Evolutionary conservation across 148 eudicot species (phyloP).

Genomic region (Diospyros kaki): DNA sequence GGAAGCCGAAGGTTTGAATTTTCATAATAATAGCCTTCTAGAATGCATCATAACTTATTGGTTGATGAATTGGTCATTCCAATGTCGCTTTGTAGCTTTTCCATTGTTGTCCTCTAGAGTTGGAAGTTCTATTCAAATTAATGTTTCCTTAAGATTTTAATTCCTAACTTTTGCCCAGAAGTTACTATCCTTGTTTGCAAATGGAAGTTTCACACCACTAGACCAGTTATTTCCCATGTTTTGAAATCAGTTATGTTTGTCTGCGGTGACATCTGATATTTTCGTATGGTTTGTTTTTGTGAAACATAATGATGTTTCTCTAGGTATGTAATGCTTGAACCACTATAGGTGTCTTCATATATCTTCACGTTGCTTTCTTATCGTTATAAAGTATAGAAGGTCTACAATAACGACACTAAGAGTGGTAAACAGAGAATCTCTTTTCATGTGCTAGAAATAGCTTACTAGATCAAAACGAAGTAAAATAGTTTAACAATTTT

Average conservation of each 20-base stretch:
- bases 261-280: no score
- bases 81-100: no score
- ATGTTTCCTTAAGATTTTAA: not conserved
- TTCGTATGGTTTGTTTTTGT: no score
- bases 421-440: not conserved
- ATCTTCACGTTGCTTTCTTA: not conserved
- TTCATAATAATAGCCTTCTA: no score
- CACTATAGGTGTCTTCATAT: not conserved
- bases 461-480: not conserved
- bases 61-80: no score
- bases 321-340: not conserved
- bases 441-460: not conserved
- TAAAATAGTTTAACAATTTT: no score
- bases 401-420: not conserved
- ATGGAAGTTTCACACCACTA: not conserved
- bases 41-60: no score
- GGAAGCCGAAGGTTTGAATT: no score
- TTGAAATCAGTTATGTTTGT: no score
- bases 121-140: not conserved
- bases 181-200: not conserved
- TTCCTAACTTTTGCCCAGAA: not conserved
- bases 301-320: not conserved
- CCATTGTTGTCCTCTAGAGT: not conserved
- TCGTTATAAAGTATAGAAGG: not conserved
- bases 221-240: no score